Conservation (phyloP, 2,329 filamentous ascomycete species). For the Ceratocystis diversiconidia region DNA sequence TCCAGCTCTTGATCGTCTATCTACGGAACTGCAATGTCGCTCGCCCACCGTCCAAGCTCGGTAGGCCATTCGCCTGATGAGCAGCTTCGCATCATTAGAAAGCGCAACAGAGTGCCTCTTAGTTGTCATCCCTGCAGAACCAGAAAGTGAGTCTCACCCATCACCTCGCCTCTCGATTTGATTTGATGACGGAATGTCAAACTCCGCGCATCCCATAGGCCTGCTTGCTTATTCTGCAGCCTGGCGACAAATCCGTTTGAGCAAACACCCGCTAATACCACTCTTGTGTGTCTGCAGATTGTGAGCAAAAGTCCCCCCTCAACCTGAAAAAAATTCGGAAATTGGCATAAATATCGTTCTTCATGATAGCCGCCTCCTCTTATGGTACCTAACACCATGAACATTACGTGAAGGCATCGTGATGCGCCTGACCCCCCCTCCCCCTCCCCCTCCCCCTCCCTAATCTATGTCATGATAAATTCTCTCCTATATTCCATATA, state of each 20-base stretch:
- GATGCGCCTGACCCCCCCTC: too few species aligned
- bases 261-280: background rate
- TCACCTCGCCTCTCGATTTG: background rate
- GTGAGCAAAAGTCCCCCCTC: constrained; percentile 9
- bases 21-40: constrained; percentile 42
- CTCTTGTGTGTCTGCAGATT: constrained; percentile 9
- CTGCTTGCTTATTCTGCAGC: background rate
- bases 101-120: constrained; percentile 79
- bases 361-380: too few species aligned
- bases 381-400: too few species aligned
- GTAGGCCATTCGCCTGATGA: constrained; percentile 68
- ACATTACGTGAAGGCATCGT: too few species aligned
- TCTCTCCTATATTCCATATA: background rate
- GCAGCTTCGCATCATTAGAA: constrained; percentile 76
- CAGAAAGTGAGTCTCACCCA: constrained; percentile 53
- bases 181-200: background rate
- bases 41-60: constrained; percentile 63
- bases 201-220: background rate
- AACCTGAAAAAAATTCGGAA: too few species aligned
- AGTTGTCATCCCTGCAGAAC: constrained; percentile 86
- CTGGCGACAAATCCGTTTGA: background rate
- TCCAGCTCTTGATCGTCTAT: background rate
- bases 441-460: too few species aligned
- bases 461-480: too few species aligned
- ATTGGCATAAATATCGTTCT: too few species aligned